Evolutionary conservation across 345 rosid genomes (phyloP), one percentile per base, ranked within the genome.

Genomic region (Hibiscus tridactylites): DNA sequence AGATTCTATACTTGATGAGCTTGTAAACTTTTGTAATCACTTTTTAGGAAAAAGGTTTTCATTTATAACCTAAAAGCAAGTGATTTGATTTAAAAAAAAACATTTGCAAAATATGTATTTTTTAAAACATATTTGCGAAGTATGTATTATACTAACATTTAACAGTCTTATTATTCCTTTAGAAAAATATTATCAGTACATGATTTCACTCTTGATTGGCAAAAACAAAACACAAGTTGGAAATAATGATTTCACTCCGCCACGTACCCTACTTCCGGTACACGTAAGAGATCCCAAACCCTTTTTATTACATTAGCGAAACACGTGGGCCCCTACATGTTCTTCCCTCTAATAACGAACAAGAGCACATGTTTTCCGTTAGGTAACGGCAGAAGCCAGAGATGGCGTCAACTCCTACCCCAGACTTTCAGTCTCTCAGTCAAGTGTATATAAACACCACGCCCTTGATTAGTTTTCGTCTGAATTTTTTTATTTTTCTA

Each of bases 251-350:
- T 33, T 28, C 0, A 7, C 0, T 0, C 0, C 13, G 83, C 85
- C 92, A 88, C 86, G 83, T 84, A 52, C 0, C 1, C 85, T 17
- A 16, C 44, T 78, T 73, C 46, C 31, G 0, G 31, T 71, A 83
- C 88, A 86, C 85, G 89, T 81, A 82, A 85, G 89, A 88, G 65
- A 39, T 39, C 44, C 44, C 9, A 39, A 39, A 39, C 44, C 65
- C 37, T 33, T 33, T 33, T 73, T 26, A 50, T 52, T 72, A 17
- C 80, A 69, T 71, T 76, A 52, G 53, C 74, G 60, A 46, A 79
- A 90, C 91, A 85, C 47, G 77, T 80, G 87, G 91, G 84, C 69
- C 89, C 92, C 70, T 10, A 39, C 16, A 19, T 88, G 91, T 87
- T 83, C 79, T 77, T 39, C 84, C 71, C 69, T 39, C 44, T 39